Evolutionary conservation across 352 stramenopile genomes (phyloP).

Genomic region (Pythium guiyangense): DNA sequence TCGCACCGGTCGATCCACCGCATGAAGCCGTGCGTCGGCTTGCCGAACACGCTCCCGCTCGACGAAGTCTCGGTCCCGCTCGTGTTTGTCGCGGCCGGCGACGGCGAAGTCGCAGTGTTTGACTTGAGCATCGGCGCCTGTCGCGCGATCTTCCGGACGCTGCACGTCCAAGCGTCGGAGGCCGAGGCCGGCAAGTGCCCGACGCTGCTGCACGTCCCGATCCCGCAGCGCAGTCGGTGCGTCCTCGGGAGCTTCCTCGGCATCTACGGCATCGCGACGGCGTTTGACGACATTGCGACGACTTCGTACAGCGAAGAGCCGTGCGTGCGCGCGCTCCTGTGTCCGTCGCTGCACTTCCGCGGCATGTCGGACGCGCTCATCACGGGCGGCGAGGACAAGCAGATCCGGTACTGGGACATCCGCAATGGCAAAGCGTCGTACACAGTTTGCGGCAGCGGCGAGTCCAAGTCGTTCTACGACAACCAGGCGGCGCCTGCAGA

Average conservation of each 20-base stretch:
- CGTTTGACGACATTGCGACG: constrained; percentile 81
- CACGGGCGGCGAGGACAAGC: constrained; percentile 92
- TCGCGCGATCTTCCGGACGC: constrained; percentile 89
- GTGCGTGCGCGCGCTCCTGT: constrained; percentile 85
- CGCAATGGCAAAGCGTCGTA: constrained; percentile 91
- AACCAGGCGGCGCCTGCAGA: constrained; percentile 69
- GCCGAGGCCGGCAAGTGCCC: constrained; percentile 71
- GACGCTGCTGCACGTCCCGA: constrained; percentile 68
- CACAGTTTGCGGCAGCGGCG: constrained; percentile 87
- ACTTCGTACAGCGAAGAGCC: constrained; percentile 69
- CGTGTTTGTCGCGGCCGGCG: constrained; percentile 92
- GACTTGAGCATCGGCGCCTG: constrained; percentile 88
- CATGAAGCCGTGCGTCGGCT: constrained; percentile 75
- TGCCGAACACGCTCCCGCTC: constrained; percentile 74
- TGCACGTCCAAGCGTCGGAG: constrained; percentile 74
- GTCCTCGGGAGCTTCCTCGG: constrained; percentile 71
- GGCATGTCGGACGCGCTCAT: constrained; percentile 86
- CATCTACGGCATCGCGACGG: constrained; percentile 75
- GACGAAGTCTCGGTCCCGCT: constrained; percentile 82
- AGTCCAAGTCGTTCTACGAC: constrained; percentile 86
- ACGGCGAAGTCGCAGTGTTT: constrained; percentile 90
- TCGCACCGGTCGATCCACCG: constrained; percentile 87
- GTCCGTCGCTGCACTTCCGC: constrained; percentile 84
- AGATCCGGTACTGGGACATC: constrained; percentile 98
- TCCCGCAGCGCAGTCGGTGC: constrained; percentile 67